Evolutionary conservation across 2,329 filamentous ascomycete genomes (phyloP), one percentile per base, ranked within the genome.

Genomic region (Corinectria fuckeliana): DNA sequence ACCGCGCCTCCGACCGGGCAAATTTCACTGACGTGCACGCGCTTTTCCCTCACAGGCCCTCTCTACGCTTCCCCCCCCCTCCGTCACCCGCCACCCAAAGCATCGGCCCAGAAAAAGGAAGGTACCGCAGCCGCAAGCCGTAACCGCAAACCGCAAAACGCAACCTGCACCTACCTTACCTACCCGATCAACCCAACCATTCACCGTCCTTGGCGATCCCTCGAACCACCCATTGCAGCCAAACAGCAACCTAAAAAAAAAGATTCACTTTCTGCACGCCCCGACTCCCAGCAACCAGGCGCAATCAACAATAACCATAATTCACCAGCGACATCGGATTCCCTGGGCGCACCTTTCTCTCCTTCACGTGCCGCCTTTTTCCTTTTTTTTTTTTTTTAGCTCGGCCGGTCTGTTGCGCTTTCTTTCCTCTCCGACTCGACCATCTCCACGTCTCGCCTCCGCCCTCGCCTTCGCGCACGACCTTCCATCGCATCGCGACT

Each of bases 1-100:
- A 77, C 73, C 69, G 76, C 76, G 76, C 77, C 76, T 77, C 77
- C 77, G 71, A 75, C 75, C 75, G 72, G 74, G 66, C 70, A 75
- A 76, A 77, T 71, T 72, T 73, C 68, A 78, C 75, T 77, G 77
- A 78, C 76, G 76, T 79, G 76, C 76, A 78, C 77, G 77, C 77
- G 76, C 76, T 78, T 78, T 78, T 74, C 75, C 67, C 71, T 77
- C 75, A 70, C 73, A 76, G 76, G 75, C 72, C 72, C 72, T 74
- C 72, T 68, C 63, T 56, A 61, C 64, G n/a, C n/a, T n/a, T 56
- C 69, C 63, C 64, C 67, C 64, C 65, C 61, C 60, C 60, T 59
- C 50, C 59, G 32, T 58, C 58, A 56, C 66, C 61, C 48, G 54
- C 45, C 49, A 49, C 55, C 60, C 55, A 52, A 60, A 51, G 62